Evolutionary conservation across 139 green algal species (phyloP).

Genomic region (Coelastrella sp.): DNA sequence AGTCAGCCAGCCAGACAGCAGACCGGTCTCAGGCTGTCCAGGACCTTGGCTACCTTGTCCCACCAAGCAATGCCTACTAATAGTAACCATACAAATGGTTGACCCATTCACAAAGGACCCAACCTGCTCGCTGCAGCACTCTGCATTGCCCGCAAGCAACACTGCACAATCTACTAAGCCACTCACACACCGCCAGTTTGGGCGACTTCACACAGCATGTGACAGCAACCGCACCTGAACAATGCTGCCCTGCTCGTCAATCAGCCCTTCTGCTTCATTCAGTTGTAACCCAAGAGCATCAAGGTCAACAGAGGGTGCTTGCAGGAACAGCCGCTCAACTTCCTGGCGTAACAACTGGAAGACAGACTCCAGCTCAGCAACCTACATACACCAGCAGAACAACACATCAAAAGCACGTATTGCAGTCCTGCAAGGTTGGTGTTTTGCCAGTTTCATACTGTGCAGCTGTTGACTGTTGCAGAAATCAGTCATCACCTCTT

Average conservation of each 20-base stretch:
- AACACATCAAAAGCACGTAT: not conserved
- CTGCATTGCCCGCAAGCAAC: too few relatives aligned
- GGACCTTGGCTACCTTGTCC: too few relatives aligned
- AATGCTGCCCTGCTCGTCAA: slow-evolving; percentile 75
- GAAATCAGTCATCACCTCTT: too few relatives aligned
- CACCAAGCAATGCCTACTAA: too few relatives aligned
- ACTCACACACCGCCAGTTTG: too few relatives aligned
- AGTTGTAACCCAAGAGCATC: slow-evolving; percentile 71
- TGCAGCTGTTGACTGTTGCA: too few relatives aligned
- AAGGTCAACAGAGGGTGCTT: slow-evolving; percentile 81
- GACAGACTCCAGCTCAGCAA: slow-evolving; percentile 77
- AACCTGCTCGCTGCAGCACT: not conserved
- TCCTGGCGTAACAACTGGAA: slow-evolving; percentile 76
- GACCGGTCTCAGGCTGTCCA: too few relatives aligned
- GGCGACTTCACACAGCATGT: not conserved
- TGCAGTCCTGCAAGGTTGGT: too few relatives aligned
- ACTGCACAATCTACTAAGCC: too few relatives aligned
- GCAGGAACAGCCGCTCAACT: slow-evolving; percentile 89
- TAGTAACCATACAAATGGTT: too few relatives aligned
- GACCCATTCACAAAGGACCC: not conserved
- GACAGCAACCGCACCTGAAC: slow-evolving; percentile 56
- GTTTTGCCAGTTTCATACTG: too few relatives aligned
- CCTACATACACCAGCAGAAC: slow-evolving; percentile 36
- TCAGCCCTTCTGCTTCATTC: slow-evolving; percentile 59
- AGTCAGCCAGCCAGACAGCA: not conserved